phyloP scores from a whole-genome alignment of 1,284 basidiomycete genomes.

The Pholiota adiposa region DNA sequence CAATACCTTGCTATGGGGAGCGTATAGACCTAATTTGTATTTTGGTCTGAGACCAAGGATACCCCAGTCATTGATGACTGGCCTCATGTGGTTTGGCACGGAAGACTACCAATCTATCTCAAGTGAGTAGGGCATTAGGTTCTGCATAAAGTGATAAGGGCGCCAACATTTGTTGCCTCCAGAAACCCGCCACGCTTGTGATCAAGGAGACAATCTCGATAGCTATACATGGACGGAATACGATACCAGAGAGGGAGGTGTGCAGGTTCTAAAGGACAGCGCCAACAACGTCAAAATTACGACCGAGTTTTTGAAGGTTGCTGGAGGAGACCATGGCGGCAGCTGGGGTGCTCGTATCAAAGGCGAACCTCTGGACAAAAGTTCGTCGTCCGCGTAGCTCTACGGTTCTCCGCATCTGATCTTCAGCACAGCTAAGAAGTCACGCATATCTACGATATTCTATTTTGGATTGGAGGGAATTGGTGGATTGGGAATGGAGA shows the following conservation, averaged over 20 bases:
- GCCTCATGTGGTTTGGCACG: conserved; percentile 91
- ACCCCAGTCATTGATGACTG: conserved; percentile 88
- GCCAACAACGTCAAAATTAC: conserved; percentile 85
- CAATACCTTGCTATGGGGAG: conserved; percentile 84
- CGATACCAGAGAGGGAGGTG: conserved; percentile 84
- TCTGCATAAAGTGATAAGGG: background rate
- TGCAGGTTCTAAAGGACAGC: conserved; percentile 83
- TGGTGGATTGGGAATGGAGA: conserved; percentile 81
- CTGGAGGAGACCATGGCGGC: conserved; percentile 79
- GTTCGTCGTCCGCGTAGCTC: conserved; percentile 48
- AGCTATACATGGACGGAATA: conserved; percentile 89
- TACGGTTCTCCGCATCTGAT: background rate
- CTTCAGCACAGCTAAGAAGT: conserved; percentile 48
- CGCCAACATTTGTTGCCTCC: conserved; percentile 19
- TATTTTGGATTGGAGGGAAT: conserved; percentile 88
- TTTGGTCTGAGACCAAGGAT: conserved; percentile 87
- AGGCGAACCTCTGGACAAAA: conserved; percentile 75
- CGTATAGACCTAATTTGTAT: conserved; percentile 91
- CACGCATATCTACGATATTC: conserved; percentile 78
- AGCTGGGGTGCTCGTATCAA: conserved; percentile 91
- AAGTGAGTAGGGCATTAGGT: conserved; percentile 46
- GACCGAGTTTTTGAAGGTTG: conserved; percentile 84
- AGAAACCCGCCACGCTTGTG: conserved; percentile 89
- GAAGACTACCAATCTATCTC: conserved; percentile 76
- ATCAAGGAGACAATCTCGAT: conserved; percentile 82